Base-by-base conservation (phyloP, 257 asterid genomes). In the Solanum corneliomulleri region DNA sequence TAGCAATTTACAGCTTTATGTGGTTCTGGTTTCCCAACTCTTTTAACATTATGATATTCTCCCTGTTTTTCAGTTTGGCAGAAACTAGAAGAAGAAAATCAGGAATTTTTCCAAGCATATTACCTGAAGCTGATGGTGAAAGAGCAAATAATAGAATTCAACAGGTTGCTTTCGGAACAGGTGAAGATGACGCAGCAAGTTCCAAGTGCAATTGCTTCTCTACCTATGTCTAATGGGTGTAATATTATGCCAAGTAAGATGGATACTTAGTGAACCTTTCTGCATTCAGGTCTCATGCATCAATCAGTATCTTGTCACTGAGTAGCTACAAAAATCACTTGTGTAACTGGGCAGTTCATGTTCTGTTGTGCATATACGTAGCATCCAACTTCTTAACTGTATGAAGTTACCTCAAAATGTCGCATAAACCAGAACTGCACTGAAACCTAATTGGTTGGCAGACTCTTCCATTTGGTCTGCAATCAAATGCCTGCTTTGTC, bases 121-220 rank as follows among this genome's bases (percentile, higher is more conserved):
- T 92, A 93, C 87, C 90, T 94, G 49, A 92, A 92, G 86, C 84
- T 95, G 92, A 86, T 91, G 91, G 96, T 95, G 87, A 93, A 96
- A 89, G 94, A 93, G 52, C 99, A 96, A 92, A 96, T 96, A 82
- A 27, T 92, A 92, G 96, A 93, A 87, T 96, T 94, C 93, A 96
- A 96, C 89, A 93, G 91, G 90, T 87, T 95, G 91, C 97, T 96
- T 11, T 82, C 91, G 10, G 86, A 89, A 49, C 99, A 96, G 89
- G 98, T 89, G 86, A 91, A 92, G 83, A 90, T 94, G 88, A 95
- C 94, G 92, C 93, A 87, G 68, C 94, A 88, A 91, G 88, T 88
- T 8, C 93, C 95, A 33, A 88, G 91, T 58, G 87, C 92, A 49
- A 80, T 93, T 85, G 76, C 91, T 88, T 89, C 98, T 70, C 78